These are phyloP conservation scores for Cladosporium sp. DNA, from an alignment of 2,329 filamentous ascomycete species.

Conservation along the genomic window DNA sequence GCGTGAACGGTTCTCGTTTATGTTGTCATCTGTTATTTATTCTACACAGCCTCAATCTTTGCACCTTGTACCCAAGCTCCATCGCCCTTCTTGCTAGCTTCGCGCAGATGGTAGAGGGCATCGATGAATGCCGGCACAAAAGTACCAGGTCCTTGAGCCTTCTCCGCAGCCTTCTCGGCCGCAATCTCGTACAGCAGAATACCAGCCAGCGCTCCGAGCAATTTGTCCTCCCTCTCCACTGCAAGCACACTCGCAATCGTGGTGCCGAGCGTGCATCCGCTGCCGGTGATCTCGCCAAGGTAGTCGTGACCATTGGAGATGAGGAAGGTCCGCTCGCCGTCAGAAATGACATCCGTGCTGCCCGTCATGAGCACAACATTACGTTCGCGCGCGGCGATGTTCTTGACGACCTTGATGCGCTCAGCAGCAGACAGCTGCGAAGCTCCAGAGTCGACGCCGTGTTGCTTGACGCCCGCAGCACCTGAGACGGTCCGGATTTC, in stretches of 20 bases:
- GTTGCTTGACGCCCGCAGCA: constrained; percentile 54
- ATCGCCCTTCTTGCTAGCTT: constrained; percentile 47
- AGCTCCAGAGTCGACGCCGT: constrained; percentile 75
- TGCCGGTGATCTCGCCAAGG: constrained; percentile 67
- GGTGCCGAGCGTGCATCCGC: constrained; percentile 80
- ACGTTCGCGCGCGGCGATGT: constrained; percentile 63
- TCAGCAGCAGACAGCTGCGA: constrained; percentile 52
- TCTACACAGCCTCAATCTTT: constrained; percentile 38
- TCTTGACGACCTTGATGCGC: constrained; percentile 58
- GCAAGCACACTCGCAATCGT: constrained; percentile 73
- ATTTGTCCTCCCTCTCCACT: constrained; percentile 57
- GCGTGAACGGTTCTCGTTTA: too few relatives aligned
- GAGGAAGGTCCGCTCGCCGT: constrained; percentile 63
- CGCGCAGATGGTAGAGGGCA: constrained; percentile 51
- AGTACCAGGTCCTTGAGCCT: constrained; percentile 70
- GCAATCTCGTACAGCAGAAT: constrained; percentile 75
- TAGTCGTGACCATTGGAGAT: constrained; percentile 73
- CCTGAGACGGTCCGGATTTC: constrained; percentile 75
- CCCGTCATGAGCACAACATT: constrained; percentile 82
- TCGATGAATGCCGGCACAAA: constrained; percentile 87
- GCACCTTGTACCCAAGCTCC: constrained; percentile 50
- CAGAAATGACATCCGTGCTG: constrained; percentile 69
- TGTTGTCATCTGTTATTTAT: too few relatives aligned
- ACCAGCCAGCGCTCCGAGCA: constrained; percentile 70
- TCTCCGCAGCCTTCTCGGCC: constrained; percentile 60